Evolutionary conservation across 768 basidiomycete genomes (phyloP).

Genomic region (Sporobolomyces pararoseus): DNA sequence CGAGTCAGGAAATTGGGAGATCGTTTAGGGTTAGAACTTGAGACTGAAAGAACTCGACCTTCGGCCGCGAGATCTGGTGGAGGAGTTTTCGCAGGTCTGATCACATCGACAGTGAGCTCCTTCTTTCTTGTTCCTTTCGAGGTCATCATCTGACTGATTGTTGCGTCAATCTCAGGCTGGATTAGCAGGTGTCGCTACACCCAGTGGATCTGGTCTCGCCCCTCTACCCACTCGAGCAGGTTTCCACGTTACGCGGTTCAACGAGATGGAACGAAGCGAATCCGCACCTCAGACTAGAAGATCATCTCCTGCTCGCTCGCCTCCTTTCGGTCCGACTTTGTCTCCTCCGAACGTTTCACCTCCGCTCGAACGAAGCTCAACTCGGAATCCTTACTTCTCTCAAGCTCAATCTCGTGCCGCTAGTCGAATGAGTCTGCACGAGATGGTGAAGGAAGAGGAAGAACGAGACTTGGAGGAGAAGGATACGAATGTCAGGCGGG

Average conservation of each 20-base stretch:
- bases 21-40: conserved; percentile 42
- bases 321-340: background rate
- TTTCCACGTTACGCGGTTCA: conserved; percentile 23
- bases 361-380: background rate
- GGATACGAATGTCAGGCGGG: background rate
- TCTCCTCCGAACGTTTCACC: background rate
- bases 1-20: conserved; percentile 41
- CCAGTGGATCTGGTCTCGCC: conserved; percentile 5
- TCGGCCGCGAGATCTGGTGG: conserved; percentile 52
- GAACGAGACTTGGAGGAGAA: conserved; percentile 9
- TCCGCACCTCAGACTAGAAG: background rate
- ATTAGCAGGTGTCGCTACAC: conserved; percentile 16
- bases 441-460: conserved; percentile 34
- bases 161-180: conserved; percentile 9
- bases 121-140: background rate
- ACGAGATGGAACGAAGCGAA: background rate
- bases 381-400: background rate
- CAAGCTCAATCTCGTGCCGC: background rate
- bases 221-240: conserved; percentile 24
- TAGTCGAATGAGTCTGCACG: conserved; percentile 27
- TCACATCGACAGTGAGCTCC: conserved; percentile 20
- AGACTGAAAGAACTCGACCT: conserved; percentile 45
- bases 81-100: conserved; percentile 30
- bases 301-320: background rate
- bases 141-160: background rate